Conservation (phyloP, 2,329 filamentous ascomycete species). For the Aspergillus novoparasiticus region DNA sequence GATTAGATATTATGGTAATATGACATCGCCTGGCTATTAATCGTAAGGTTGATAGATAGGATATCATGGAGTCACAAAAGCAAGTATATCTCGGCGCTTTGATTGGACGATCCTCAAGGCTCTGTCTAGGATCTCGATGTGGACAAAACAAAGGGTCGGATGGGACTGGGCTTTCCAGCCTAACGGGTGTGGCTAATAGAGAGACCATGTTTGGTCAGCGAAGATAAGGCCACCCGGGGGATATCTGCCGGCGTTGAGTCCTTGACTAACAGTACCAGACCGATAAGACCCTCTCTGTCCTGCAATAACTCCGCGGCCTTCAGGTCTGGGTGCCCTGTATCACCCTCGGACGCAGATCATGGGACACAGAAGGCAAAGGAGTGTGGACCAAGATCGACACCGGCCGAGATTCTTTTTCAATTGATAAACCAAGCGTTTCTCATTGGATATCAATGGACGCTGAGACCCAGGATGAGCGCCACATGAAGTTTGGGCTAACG, state of each 20-base stretch:
- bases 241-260: background rate
- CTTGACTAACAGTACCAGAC: background rate
- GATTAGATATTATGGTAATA: slow-evolving; percentile 12
- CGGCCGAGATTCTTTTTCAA: background rate
- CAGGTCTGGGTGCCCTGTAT: background rate
- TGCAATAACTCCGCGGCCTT: slow-evolving; percentile 6
- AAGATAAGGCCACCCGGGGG: slow-evolving; percentile 3
- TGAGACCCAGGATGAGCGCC: background rate
- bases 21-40: slow-evolving; percentile 12
- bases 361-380: background rate
- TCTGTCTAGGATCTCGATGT: background rate
- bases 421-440: slow-evolving; percentile 27
- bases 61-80: slow-evolving; percentile 4
- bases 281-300: background rate
- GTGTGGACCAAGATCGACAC: slow-evolving; percentile 2
- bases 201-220: background rate
- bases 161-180: background rate
- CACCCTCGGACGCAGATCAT: background rate
- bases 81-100: slow-evolving; percentile 15
- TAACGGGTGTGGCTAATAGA: background rate
- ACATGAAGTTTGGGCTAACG: background rate
- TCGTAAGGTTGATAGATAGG: background rate
- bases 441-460: slow-evolving; percentile 22
- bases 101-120: slow-evolving; percentile 18
- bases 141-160: background rate